Conservation (phyloP, 257 asterid genomes). For the Echites panduratus region DNA sequence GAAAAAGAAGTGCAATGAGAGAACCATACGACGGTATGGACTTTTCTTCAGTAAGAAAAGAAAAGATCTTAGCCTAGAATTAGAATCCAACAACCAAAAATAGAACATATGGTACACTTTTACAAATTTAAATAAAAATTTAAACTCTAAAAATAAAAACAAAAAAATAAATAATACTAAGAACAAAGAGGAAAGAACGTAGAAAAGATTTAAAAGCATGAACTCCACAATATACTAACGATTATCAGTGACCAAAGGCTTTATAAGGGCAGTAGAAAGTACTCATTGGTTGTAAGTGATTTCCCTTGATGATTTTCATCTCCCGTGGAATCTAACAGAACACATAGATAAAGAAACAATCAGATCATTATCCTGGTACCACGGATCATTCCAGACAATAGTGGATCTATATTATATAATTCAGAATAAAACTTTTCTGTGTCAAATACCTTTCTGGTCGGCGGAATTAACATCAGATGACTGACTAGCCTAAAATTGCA, state of each 20-base stretch:
- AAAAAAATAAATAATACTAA: neutral
- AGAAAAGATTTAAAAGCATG: neutral
- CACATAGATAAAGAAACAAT: slow-evolving; percentile 1
- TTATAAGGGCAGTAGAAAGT: slow-evolving; percentile 11
- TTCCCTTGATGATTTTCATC: slow-evolving; percentile 31
- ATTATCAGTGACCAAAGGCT: neutral
- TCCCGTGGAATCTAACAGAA: slow-evolving; percentile 40
- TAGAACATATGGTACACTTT: neutral
- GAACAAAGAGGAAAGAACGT: neutral
- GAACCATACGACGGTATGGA: neutral
- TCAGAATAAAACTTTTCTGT: neutral
- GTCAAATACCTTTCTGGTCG: slow-evolving; percentile 6
- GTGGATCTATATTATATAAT: neutral
- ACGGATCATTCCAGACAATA: neutral
- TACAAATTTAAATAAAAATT: neutral
- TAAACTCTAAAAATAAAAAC: neutral
- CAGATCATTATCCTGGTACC: neutral
- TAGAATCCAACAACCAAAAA: neutral
- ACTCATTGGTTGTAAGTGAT: slow-evolving; percentile 38
- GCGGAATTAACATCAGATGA: slow-evolving; percentile 10
- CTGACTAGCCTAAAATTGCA: slow-evolving; percentile 7
- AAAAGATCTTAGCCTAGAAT: neutral
- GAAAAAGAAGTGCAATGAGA: neutral
- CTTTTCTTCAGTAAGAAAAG: slow-evolving; percentile 1
- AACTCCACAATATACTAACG: neutral